These are phyloP conservation scores for Oryza coarctata DNA, from an alignment of 176 grass and related monocot genomes.

Conservation along the genomic window DNA sequence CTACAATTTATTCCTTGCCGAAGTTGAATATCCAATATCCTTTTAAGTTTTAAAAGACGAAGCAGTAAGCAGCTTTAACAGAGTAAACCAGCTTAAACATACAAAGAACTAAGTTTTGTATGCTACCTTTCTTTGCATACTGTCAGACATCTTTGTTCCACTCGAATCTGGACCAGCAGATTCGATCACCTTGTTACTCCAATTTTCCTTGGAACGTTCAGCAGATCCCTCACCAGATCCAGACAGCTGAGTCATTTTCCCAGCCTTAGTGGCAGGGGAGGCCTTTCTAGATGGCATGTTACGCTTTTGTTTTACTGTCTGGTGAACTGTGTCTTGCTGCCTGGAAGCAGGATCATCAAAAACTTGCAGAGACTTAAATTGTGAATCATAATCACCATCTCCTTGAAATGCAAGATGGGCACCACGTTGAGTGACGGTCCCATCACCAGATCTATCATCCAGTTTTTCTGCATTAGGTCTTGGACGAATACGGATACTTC, in stretches of 20 bases:
- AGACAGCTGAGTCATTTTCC: slow-evolving; percentile 55
- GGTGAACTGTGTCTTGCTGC: slow-evolving; percentile 39
- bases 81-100: background rate
- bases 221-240: slow-evolving; percentile 55
- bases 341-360: slow-evolving; percentile 48
- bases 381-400: slow-evolving; percentile 51
- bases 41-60: background rate
- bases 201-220: slow-evolving; percentile 62
- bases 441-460: slow-evolving; percentile 69
- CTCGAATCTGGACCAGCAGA: slow-evolving; percentile 39
- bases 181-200: slow-evolving; percentile 54
- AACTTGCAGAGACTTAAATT: slow-evolving; percentile 45
- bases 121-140: slow-evolving; percentile 91
- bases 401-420: slow-evolving; percentile 40
- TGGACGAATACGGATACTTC: slow-evolving; percentile 83
- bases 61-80: background rate
- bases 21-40: background rate
- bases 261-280: slow-evolving; percentile 57
- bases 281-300: slow-evolving; percentile 68
- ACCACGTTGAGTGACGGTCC: slow-evolving; percentile 49
- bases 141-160: slow-evolving; percentile 83
- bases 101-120: slow-evolving; percentile 7
- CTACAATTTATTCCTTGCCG: background rate
- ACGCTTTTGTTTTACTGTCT: slow-evolving; percentile 58
- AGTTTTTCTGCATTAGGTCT: slow-evolving; percentile 66